Evolutionary conservation across 768 basidiomycete genomes (phyloP).

Genomic region (Leccinum longicurvipes): DNA sequence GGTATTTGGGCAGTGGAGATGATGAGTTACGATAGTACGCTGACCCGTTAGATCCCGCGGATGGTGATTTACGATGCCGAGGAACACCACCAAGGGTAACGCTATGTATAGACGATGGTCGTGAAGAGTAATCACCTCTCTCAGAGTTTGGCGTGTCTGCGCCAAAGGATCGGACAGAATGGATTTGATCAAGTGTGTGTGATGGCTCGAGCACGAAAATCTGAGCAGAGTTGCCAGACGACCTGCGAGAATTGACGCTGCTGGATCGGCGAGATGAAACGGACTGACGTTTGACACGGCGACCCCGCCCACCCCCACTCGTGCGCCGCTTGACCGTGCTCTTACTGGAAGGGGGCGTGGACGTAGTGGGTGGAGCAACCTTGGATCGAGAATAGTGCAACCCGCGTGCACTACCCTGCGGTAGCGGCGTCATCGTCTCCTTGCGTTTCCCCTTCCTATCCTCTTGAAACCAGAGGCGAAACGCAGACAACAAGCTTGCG

Average conservation of each 20-base stretch:
- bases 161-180: conserved; percentile 69
- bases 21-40: conserved; percentile 63
- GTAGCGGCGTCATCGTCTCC: conserved; percentile 31
- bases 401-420: conserved; percentile 20
- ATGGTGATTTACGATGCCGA: conserved; percentile 71
- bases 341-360: conserved; percentile 30
- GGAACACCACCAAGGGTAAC: conserved; percentile 50
- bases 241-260: conserved; percentile 84
- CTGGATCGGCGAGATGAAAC: conserved; percentile 84
- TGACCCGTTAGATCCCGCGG: conserved; percentile 74
- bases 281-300: conserved; percentile 65
- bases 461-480: conserved; percentile 91
- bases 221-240: conserved; percentile 51
- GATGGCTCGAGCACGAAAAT: conserved; percentile 55
- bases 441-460: conserved; percentile 86
- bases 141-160: conserved; percentile 89
- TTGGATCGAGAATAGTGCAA: conserved; percentile 26
- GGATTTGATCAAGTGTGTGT: conserved; percentile 43
- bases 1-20: conserved; percentile 67
- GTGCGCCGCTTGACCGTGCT: conserved; percentile 49
- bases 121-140: conserved; percentile 68
- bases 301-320: conserved; percentile 43
- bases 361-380: conserved; percentile 20
- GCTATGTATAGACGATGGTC: conserved; percentile 86
- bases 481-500: conserved; percentile 78